Percentiles rank a stretch among this genome's conserved stretches.
Evolutionary conservation across 129 eudicot species (phyloP).

Genomic region (Saussurea involucrata): DNA sequence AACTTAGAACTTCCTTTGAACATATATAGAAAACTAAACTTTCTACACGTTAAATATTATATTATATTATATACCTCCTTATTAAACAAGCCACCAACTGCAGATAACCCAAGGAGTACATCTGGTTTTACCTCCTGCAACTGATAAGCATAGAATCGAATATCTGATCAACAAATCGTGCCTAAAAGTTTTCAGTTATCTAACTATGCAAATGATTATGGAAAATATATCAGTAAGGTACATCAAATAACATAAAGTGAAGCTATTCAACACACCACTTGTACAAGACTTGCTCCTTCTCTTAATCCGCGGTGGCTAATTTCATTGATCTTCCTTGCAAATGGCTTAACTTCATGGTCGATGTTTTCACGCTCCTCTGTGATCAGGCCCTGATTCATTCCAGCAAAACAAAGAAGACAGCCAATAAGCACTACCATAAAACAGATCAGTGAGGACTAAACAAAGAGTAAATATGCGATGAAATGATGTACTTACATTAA

Average conservation of each 20-base stretch:
- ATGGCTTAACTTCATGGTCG: constrained; percentile 76
- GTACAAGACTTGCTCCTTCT: constrained; percentile 85
- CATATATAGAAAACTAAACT: background rate
- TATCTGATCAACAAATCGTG: background rate
- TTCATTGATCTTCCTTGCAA: constrained; percentile 78
- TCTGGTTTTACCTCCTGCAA: constrained; percentile 85
- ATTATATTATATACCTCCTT: constrained; percentile 77
- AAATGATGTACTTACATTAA: constrained; percentile 53
- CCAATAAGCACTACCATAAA: background rate
- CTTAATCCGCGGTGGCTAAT: constrained; percentile 59
- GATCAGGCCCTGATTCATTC: constrained; percentile 63
- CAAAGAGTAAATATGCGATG: background rate
- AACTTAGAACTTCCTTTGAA: background rate
- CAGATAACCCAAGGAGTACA: constrained; percentile 93
- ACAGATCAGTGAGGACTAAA: background rate
- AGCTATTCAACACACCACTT: constrained; percentile 64
- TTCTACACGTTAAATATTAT: background rate
- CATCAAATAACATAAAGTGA: background rate
- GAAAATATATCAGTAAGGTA: background rate
- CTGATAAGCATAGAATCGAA: constrained; percentile 40
- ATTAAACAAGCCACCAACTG: constrained; percentile 84
- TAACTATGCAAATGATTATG: background rate
- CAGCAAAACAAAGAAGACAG: background rate
- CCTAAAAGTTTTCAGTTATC: background rate
- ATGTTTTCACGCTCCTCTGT: constrained; percentile 76